These are phyloP conservation scores for Pythium aquatile DNA, from an alignment of 352 stramenopile genomes.

Conservation along the genomic window DNA sequence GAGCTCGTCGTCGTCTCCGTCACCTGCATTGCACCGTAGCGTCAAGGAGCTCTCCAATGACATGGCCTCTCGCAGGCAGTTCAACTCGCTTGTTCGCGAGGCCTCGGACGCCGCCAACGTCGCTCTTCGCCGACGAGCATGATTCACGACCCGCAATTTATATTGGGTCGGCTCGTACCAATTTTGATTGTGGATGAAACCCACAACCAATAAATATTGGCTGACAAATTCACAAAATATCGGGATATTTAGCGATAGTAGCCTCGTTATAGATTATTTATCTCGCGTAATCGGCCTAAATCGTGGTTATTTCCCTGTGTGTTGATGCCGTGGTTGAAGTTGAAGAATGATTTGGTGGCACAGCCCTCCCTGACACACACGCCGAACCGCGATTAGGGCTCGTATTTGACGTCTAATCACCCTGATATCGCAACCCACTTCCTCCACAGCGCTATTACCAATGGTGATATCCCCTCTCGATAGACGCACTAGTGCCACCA, in stretches of 20 bases:
- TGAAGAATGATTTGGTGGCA: constrained; percentile 27
- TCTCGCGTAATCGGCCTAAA: constrained; percentile 5
- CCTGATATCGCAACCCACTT: constrained; percentile 13
- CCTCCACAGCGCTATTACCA: not conserved
- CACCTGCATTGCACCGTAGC: not conserved
- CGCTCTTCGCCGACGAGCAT: constrained; percentile 20
- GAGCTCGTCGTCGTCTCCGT: not conserved
- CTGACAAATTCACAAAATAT: not conserved
- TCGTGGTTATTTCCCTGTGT: not conserved
- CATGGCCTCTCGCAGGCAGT: constrained; percentile 12
- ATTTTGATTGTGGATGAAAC: constrained; percentile 15
- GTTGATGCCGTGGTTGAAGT: constrained; percentile 22
- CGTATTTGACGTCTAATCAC: constrained; percentile 26
- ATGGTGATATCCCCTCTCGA: not conserved
- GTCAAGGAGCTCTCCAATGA: constrained; percentile 5
- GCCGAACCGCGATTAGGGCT: constrained; percentile 1
- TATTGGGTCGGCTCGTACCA: not conserved
- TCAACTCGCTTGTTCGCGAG: constrained; percentile 25
- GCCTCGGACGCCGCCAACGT: constrained; percentile 25
- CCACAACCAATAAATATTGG: constrained; percentile 2
- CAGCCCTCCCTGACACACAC: constrained; percentile 11
- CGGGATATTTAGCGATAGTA: not conserved
- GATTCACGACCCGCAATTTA: not conserved
- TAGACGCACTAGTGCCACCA: not conserved
- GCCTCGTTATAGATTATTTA: not conserved